A percentile compares a stretch with the other conserved stretches of the same genome.
phyloP scores from a whole-genome alignment of 2,329 filamentous ascomycete genomes.

The Zalaria obscura region DNA sequence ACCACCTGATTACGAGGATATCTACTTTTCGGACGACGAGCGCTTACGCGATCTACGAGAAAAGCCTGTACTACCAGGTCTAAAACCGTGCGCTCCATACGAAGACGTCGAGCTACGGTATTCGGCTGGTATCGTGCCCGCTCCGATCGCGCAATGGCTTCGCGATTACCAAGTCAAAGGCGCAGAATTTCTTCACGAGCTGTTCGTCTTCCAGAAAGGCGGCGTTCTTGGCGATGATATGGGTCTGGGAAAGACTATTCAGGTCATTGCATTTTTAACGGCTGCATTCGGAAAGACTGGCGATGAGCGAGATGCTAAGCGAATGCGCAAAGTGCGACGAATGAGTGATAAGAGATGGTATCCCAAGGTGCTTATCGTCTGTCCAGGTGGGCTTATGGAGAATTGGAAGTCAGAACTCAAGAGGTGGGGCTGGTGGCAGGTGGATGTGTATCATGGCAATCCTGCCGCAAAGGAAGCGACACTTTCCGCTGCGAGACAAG shows the following conservation, averaged over 20 bases:
- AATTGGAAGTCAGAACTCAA: slow-evolving; percentile 84
- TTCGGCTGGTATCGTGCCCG: slow-evolving; percentile 72
- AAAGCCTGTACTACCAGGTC: slow-evolving; percentile 51
- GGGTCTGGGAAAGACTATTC: slow-evolving; percentile 93
- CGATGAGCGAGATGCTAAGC: slow-evolving; percentile 70
- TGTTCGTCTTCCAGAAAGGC: slow-evolving; percentile 83
- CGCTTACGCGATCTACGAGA: slow-evolving; percentile 47
- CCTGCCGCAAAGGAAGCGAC: slow-evolving; percentile 41
- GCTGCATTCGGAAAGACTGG: slow-evolving; percentile 89
- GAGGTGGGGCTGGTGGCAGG: slow-evolving; percentile 93
- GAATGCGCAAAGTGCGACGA: slow-evolving; percentile 74
- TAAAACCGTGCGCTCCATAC: slow-evolving; percentile 56
- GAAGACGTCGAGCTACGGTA: slow-evolving; percentile 60
- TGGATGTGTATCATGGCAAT: slow-evolving; percentile 65
- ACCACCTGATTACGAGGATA: slow-evolving; percentile 61
- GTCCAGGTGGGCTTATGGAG: slow-evolving; percentile 71
- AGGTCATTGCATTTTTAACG: slow-evolving; percentile 84
- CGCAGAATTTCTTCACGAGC: slow-evolving; percentile 68
- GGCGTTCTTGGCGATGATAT: slow-evolving; percentile 92
- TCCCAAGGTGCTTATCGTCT: slow-evolving; percentile 70
- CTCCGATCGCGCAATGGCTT: slow-evolving; percentile 78
- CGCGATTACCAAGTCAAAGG: slow-evolving; percentile 85
- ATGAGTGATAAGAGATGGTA: slow-evolving; percentile 54
- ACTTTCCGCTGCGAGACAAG: slow-evolving; percentile 48
- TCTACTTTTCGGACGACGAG: slow-evolving; percentile 64